Evolutionary conservation across 352 stramenopile genomes (phyloP).

Genomic region (Phytopythium ostracodes): DNA sequence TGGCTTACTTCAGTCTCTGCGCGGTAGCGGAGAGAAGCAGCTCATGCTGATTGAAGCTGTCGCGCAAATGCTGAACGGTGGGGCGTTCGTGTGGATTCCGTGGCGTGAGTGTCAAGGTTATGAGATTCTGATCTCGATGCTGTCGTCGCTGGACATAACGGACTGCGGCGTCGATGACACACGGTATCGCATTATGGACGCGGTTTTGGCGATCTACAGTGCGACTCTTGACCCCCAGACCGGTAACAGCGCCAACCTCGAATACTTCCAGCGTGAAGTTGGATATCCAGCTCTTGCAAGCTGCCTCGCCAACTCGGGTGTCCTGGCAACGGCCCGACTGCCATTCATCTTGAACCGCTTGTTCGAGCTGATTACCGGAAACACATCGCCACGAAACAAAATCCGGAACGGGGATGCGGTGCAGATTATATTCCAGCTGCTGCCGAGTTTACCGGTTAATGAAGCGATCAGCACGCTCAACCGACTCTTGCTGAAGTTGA

Average conservation of each 20-base stretch:
- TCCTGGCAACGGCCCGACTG: conserved; percentile 33
- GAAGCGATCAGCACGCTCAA: conserved; percentile 27
- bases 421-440: conserved; percentile 42
- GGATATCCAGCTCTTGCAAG: conserved; percentile 50
- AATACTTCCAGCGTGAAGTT: conserved; percentile 39
- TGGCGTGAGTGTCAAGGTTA: conserved; percentile 56
- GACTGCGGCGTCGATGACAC: conserved; percentile 14
- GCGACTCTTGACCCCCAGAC: conserved; percentile 35
- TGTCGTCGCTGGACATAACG: conserved; percentile 48
- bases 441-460: conserved; percentile 29
- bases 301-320: conserved; percentile 49
- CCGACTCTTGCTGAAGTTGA: conserved; percentile 42
- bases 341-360: conserved; percentile 39
- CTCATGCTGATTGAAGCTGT: conserved; percentile 36
- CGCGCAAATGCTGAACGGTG: conserved; percentile 41
- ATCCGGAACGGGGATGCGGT: conserved; percentile 59
- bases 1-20: conserved; percentile 41
- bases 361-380: conserved; percentile 55
- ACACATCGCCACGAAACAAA: conserved; percentile 28
- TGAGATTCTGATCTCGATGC: conserved; percentile 50
- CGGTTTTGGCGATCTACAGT: conserved; percentile 44
- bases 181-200: conserved; percentile 40
- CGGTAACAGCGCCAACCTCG: conserved; percentile 19
- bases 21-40: conserved; percentile 27
- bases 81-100: conserved; percentile 27